These are phyloP conservation scores for Monosporascus ibericus DNA, from an alignment of 2,329 filamentous ascomycete species.

Conservation along the genomic window DNA sequence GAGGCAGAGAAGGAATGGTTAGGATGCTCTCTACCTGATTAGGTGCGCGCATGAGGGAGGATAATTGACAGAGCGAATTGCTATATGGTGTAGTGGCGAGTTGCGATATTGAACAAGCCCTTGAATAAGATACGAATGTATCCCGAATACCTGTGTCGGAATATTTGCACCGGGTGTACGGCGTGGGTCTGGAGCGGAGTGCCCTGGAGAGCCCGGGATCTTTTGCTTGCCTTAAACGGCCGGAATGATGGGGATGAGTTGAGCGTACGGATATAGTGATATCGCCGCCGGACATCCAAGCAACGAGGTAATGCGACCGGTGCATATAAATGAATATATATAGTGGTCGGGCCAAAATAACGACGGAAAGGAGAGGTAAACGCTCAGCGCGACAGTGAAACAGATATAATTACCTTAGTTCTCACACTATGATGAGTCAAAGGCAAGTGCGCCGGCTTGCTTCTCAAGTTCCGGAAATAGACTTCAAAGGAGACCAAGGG, in stretches of 20 bases:
- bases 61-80: too few relatives aligned
- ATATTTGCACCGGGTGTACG: background rate
- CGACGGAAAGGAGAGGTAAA: background rate
- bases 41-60: too few relatives aligned
- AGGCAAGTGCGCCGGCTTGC: slow-evolving; percentile 3
- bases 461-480: slow-evolving; percentile 5
- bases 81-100: too few relatives aligned
- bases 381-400: background rate
- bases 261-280: background rate
- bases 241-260: background rate
- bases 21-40: too few relatives aligned
- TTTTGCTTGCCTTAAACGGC: background rate
- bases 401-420: background rate
- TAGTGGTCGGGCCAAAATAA: background rate
- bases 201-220: background rate
- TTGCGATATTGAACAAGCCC: too few relatives aligned
- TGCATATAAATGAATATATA: too few relatives aligned
- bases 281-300: background rate
- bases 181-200: slow-evolving; percentile 7
- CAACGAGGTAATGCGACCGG: background rate
- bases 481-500: background rate
- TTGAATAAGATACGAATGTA: too few relatives aligned
- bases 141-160: background rate
- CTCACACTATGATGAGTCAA: background rate
- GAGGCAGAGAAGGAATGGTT: too few relatives aligned